A percentile compares a stretch with the other conserved stretches of the same genome.
Evolutionary conservation across 768 basidiomycete species (phyloP).

Genomic region (Collybia sp.): DNA sequence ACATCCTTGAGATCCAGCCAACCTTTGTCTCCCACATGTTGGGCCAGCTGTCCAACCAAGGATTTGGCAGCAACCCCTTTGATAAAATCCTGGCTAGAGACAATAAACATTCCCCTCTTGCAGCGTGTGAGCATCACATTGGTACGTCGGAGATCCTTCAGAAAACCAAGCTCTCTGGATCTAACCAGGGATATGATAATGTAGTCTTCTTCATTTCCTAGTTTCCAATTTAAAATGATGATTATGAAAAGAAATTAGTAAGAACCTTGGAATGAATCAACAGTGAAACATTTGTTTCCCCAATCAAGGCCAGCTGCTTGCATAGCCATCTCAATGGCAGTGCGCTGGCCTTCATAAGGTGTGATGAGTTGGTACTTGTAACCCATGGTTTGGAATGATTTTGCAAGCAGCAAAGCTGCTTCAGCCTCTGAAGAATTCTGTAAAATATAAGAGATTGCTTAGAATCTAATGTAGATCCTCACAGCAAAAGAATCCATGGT

Average conservation of each 20-base stretch:
- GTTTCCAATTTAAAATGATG: slow-evolving; percentile 2
- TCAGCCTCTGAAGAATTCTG: slow-evolving; percentile 62
- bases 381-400: slow-evolving; percentile 43
- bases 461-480: slow-evolving; percentile 8
- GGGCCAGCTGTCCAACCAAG: slow-evolving; percentile 37
- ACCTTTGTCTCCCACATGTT: slow-evolving; percentile 28
- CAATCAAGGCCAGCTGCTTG: slow-evolving; percentile 47
- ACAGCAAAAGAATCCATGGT: slow-evolving; percentile 30
- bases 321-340: slow-evolving; percentile 50
- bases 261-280: slow-evolving; percentile 81
- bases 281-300: slow-evolving; percentile 76
- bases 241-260: slow-evolving; percentile 6
- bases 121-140: slow-evolving; percentile 89
- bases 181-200: slow-evolving; percentile 74
- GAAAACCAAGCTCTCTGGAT: slow-evolving; percentile 56
- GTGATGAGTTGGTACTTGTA: slow-evolving; percentile 66
- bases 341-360: slow-evolving; percentile 76
- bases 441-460: slow-evolving; percentile 1
- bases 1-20: slow-evolving; percentile 37
- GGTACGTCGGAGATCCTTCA: slow-evolving; percentile 58
- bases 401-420: slow-evolving; percentile 52
- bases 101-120: slow-evolving; percentile 74
- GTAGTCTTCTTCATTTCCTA: slow-evolving; percentile 81
- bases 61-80: slow-evolving; percentile 41
- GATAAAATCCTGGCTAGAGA: slow-evolving; percentile 60